phyloP scores from a whole-genome alignment of 225 moss, liverwort and hornwort genomes.

The Asterella californica region DNA sequence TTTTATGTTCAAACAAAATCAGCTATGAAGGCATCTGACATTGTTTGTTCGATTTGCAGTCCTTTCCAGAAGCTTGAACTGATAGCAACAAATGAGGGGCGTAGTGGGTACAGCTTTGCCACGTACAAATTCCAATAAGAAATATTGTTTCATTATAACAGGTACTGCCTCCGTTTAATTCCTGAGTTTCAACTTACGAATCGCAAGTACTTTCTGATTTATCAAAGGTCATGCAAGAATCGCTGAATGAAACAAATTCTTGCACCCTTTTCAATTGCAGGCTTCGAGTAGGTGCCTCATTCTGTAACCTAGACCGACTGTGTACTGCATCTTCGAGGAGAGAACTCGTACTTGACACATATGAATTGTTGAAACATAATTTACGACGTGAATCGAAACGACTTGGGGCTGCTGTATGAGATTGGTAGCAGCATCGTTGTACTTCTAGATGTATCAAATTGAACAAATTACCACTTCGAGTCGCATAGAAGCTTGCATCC shows the following conservation, averaged over 20 bases:
- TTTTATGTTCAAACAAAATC: background rate
- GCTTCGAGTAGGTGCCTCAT: background rate
- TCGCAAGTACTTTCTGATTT: background rate
- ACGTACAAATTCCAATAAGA: conserved; percentile 87
- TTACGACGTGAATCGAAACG: background rate
- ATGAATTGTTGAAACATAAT: background rate
- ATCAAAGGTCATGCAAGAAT: background rate
- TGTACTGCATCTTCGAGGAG: background rate
- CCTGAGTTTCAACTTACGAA: background rate
- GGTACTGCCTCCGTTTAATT: background rate
- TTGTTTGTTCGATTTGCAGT: conserved; percentile 43
- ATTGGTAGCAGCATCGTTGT: background rate
- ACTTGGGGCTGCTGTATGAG: background rate
- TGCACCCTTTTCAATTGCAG: background rate
- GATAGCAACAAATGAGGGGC: conserved; percentile 90
- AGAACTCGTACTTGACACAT: background rate
- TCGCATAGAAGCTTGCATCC: conserved; percentile 3
- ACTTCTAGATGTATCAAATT: background rate
- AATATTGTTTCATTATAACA: background rate
- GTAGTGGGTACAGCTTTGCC: conserved; percentile 89
- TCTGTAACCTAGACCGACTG: background rate
- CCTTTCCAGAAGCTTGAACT: conserved; percentile 96
- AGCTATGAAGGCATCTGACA: background rate
- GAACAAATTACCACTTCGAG: background rate
- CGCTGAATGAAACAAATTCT: background rate